Evolutionary conservation across 306 rosid species (phyloP), one percentile per base, ranked within the genome.

Genomic region (Dalbergia oliveri): DNA sequence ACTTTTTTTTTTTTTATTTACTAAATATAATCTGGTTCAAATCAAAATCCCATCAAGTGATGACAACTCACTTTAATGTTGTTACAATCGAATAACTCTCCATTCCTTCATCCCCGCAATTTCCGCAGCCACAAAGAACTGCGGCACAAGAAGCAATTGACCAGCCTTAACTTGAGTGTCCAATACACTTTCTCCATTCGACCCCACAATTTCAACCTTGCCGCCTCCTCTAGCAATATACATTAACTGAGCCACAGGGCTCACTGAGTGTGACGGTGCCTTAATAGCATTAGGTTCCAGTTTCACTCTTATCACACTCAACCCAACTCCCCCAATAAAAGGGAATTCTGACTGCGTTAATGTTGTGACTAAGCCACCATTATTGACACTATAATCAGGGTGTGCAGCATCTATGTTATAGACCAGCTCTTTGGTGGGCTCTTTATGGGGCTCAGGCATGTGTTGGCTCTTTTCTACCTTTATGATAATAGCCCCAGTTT

Each of bases 121-220:
- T 66, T 66, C 5, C n/a, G 93, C 90, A 11, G 76, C 78, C 19
- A 72, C 89, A 47, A 85, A 88, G 62, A 85, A 88, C 1, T 53
- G 82, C 1, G 93, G 97, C 74, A 93, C 92, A 0, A 93, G 77
- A 71, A 90, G 11, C 83, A 90, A 77, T 16, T 89, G 80, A 45
- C 91, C 96, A 39, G 72, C 80, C 78, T 79, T 69, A 15, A 90
- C 91, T 50, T 84, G 59, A 33, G 79, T 34, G 59, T 90, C 86
- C 84, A 91, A 73, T 5, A 43, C 85, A 47, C 44, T 44, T 9
- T 88, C 54, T 3, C 91, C 89, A 45, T 66, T 81, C 5, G 62
- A 11, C 4, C 88, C 94, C 9, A 82, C 91, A 43, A 93, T 85
- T 63, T 93, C 89, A 45, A 90, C 11, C 47, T 58, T 75, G 4